Percentiles rank a stretch among this genome's conserved stretches.
These are phyloP conservation scores for Pistacia vera DNA, from an alignment of 345 rosid genomes.

Conservation along the genomic window DNA sequence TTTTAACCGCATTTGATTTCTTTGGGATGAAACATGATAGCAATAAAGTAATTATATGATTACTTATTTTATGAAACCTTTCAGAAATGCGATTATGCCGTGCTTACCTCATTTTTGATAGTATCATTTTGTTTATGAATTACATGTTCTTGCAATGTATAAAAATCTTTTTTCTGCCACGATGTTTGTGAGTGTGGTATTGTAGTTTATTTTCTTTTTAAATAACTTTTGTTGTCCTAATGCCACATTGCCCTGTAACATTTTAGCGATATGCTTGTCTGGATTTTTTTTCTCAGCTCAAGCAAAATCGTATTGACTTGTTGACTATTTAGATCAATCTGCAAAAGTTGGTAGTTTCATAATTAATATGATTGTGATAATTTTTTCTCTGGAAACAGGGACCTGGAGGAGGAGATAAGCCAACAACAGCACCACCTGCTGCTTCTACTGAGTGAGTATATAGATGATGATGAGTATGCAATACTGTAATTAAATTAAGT, in stretches of 20 bases:
- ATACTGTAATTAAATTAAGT: background rate
- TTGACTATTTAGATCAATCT: too few species aligned
- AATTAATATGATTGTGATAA: background rate
- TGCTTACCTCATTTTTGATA: background rate
- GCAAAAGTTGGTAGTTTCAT: too few species aligned
- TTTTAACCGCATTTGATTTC: conserved; percentile 3
- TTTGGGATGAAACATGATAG: background rate
- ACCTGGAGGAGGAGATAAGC: conserved; percentile 54
- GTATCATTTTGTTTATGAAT: too few species aligned
- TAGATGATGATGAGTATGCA: background rate
- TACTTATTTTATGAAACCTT: background rate
- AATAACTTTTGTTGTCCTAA: background rate
- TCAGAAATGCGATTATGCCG: background rate
- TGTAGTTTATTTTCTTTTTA: background rate
- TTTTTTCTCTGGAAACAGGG: conserved; percentile 37
- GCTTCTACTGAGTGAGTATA: conserved; percentile 39
- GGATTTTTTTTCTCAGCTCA: background rate
- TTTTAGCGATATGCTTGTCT: background rate
- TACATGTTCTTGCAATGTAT: background rate
- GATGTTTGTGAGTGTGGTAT: too few species aligned
- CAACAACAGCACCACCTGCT: conserved; percentile 37
- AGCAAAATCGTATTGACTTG: background rate
- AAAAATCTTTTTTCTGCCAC: background rate
- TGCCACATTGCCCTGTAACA: background rate
- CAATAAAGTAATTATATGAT: too few species aligned